A percentile compares a stretch with the other conserved stretches of the same genome.
Evolutionary conservation across 306 rosid species (phyloP).

Genomic region (Pterocarpus santalinus): DNA sequence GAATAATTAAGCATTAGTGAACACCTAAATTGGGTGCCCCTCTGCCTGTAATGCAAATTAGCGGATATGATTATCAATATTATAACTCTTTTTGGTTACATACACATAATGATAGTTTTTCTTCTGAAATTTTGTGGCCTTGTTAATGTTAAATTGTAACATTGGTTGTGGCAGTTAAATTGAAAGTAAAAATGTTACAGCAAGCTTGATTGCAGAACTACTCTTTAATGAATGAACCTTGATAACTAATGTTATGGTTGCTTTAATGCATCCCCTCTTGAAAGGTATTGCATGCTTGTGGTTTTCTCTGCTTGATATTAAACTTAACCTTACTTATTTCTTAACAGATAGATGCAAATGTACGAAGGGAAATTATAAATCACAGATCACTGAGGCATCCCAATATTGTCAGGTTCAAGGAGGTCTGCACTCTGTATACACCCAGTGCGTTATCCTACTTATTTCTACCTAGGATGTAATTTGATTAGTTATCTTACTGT

Average conservation of each 20-base stretch:
- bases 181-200: neutral
- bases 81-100: neutral
- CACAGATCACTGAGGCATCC: conserved; percentile 97
- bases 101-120: neutral
- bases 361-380: conserved; percentile 89
- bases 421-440: conserved; percentile 67
- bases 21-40: neutral
- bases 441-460: conserved; percentile 15
- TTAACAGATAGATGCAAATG: conserved; percentile 96
- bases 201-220: conserved; percentile 18
- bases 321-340: conserved; percentile 26
- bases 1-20: conserved; percentile 7
- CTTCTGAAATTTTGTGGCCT: no score
- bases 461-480: conserved; percentile 30
- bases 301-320: conserved; percentile 28
- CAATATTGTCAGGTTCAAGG: conserved; percentile 95
- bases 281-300: conserved; percentile 7
- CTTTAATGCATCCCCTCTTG: neutral
- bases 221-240: neutral
- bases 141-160: no score
- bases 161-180: no score
- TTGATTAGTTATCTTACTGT: conserved; percentile 24
- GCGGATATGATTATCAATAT: neutral
- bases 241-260: neutral
- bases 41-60: conserved; percentile 19